Evolutionary conservation across 371 early-diverging fungal species (phyloP), one percentile per base, ranked within the genome.

Genomic region (Mucor plumbeus): DNA sequence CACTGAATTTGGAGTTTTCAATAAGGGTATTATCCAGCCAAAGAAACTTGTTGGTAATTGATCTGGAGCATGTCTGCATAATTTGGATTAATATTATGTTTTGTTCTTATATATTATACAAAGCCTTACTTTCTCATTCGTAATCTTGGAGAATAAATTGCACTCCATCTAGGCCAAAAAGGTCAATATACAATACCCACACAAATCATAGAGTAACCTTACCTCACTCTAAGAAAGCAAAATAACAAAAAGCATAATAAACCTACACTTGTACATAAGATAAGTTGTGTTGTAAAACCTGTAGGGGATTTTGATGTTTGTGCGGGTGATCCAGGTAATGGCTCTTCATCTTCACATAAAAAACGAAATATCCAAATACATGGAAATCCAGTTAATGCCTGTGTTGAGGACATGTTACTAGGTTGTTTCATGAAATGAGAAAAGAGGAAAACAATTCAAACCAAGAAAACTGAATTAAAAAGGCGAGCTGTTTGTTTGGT

Each of bases 111-210:
- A 47, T 19, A n/a, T 19, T 47, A 3, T 5, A 10, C 17, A 17
- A 47, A 19, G 17, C 7, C 68, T 71, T 76, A 87, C 89, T 86
- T 85, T 67, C 75, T 78, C 72, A 89, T 85, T 44, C 85, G 79
- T n/a, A 84, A 72, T 57, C 89, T 75, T n/a, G 89, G 89, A 3
- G 89, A 81, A 72, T 86, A 89, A 70, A 89, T 75, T 40, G 74
- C 65, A 34, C 66, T 71, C 89, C 89, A 89, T 53, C 87, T 83
- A 65, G 15, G 4, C 9, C 5, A 15, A 31, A 44, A 7, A 44
- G 7, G 8, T 15, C 44, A 10, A 6, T 44, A 44, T 10, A 57
- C 53, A 48, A 36, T 57, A 43, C 60, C 55, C 26, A 44, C 43
- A 41, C 14, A 14, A 5, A 41, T 26, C 53, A 53, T 53, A 21